Base-by-base conservation (phyloP, 2,329 filamentous ascomycete species). In the Moelleriella libera region DNA sequence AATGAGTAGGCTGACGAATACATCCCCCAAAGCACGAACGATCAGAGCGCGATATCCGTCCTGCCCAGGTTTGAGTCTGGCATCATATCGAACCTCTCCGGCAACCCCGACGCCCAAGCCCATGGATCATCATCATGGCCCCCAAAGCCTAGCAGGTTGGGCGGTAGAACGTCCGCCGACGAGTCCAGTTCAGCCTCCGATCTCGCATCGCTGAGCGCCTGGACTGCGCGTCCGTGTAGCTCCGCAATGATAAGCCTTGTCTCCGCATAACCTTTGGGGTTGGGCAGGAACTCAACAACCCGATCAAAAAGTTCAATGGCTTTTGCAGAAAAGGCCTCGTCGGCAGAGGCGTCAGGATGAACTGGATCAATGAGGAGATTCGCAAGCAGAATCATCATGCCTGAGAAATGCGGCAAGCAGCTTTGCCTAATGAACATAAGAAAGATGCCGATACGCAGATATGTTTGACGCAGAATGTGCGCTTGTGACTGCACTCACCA, bases 361-460 rank as follows among this genome's bases (percentile, higher is more conserved):
- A 50, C 50, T 0, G 62, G 63, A 7, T 60, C 52, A 12, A 62
- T 48, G 7, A 57, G 50, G 50, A 62, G 61, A 51, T 65, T 60
- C 48, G 57, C 55, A 10, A 66, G 54, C 6, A 66, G 41, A 37
- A 65, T 55, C 45, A 64, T 59, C n/a, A 64, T 53, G 0, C 54
- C 56, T 1, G 61, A 63, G 44, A 64, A 60, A 39, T 63, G 58
- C 1, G 61, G 51, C 30, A 59, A 63, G 28, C 52, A 53, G 21
- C 58, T 60, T 50, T 59, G 57, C 58, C 57, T 58, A 10, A 12
- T 12, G 32, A 37, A 37, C 12, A 4, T 37, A 8, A 37, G 32
- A 11, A 30, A 7, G 28, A 12, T 28, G 4, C 4, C 9, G 28
- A 29, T 44, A 29, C 2, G 32, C 32, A 2, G 21, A n/a, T 8